These are phyloP conservation scores for Glycine tomentella DNA, from an alignment of 306 rosid species.

Conservation along the genomic window DNA sequence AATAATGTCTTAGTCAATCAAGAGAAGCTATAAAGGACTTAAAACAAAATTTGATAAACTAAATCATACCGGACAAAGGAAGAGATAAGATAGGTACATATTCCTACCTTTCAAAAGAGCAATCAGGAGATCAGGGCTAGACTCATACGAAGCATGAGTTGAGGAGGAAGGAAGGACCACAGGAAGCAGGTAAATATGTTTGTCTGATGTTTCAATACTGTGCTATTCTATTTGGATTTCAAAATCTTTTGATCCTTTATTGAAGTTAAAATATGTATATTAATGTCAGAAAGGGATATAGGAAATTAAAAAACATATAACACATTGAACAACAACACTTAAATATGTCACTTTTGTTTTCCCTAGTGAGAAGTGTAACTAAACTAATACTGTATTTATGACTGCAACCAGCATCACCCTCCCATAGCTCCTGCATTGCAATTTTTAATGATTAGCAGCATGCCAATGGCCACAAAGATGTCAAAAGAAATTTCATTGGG, in stretches of 20 bases:
- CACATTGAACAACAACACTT: neutral
- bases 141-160: too few relatives aligned
- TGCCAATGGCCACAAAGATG: neutral
- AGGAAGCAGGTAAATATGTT: neutral
- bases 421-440: slow-evolving; percentile 49
- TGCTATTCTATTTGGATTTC: neutral
- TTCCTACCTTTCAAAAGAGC: neutral
- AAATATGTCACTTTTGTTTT: neutral
- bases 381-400: slow-evolving; percentile 14
- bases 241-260: neutral
- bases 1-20: too few relatives aligned
- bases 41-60: neutral
- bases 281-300: slow-evolving; percentile 3
- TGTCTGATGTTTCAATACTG: neutral
- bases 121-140: neutral
- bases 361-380: neutral
- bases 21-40: too few relatives aligned
- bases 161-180: too few relatives aligned
- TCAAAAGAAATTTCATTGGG: neutral
- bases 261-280: neutral
- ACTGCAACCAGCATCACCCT: slow-evolving; percentile 36
- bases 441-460: slow-evolving; percentile 19
- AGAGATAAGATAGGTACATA: neutral
- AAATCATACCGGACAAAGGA: too few relatives aligned
- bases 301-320: neutral